Evolutionary conservation across 495 filamentous ascomycete genomes (phyloP).

Genomic region (Penicillium coffeae): DNA sequence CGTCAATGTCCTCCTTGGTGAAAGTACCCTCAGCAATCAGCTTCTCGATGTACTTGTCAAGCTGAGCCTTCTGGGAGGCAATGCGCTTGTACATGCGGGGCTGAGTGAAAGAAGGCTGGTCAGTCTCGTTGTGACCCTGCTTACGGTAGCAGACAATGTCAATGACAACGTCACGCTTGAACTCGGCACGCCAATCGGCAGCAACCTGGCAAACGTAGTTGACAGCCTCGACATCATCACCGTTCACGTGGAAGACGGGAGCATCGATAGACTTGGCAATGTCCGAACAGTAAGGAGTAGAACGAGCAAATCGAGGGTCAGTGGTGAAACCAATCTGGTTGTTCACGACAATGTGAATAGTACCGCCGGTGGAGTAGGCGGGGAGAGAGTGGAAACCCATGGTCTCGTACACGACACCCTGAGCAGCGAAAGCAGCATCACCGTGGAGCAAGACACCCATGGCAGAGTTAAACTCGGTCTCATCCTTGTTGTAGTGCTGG

Average conservation of each 20-base stretch:
- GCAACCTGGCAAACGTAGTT: conserved; percentile 98
- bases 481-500: conserved; percentile 98
- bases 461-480: conserved; percentile 77
- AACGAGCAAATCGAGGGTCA: conserved; percentile 95
- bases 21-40: conserved; percentile 88
- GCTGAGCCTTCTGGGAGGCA: conserved; percentile 67
- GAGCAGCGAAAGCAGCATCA: conserved; percentile 93
- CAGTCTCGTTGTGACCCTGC: conserved; percentile 98
- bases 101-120: conserved; percentile 99
- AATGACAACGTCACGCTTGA: conserved; percentile 95
- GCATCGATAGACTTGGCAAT: conserved; percentile 98
- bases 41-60: conserved; percentile 84
- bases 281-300: conserved; percentile 97
- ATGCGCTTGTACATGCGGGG: conserved; percentile 99
- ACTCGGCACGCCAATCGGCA: conserved; percentile 95
- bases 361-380: conserved; percentile 94
- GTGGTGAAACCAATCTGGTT: conserved; percentile 99
- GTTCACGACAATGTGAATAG: conserved; percentile 96
- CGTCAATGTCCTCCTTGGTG: conserved; percentile 95
- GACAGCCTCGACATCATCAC: conserved; percentile 94
- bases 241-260: conserved; percentile 98
- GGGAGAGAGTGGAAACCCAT: conserved; percentile 95
- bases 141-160: conserved; percentile 99
- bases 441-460: conserved; percentile 96
- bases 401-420: conserved; percentile 97